A percentile compares a stretch with the other conserved stretches of the same genome.
Evolutionary conservation across 352 stramenopile species (phyloP).

Genomic region (Phytophthora idaei): DNA sequence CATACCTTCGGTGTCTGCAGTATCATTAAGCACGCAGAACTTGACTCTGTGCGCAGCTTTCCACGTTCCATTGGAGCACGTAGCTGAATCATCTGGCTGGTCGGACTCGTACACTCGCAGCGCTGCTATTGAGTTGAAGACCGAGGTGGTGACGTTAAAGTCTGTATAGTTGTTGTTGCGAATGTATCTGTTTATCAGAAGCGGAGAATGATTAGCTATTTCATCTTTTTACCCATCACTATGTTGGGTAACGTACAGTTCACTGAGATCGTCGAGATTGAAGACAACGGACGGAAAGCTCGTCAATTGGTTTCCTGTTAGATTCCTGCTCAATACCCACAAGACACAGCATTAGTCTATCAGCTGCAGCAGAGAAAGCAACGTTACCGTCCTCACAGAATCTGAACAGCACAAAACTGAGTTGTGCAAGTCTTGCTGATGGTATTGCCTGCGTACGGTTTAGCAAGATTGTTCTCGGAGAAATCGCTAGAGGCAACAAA

Average conservation of each 20-base stretch:
- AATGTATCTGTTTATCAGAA: conserved; percentile 34
- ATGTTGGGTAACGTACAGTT: conserved; percentile 23
- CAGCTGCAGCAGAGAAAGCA: neutral
- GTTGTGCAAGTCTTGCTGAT: conserved; percentile 32
- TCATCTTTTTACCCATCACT: neutral
- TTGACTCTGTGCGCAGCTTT: conserved; percentile 28
- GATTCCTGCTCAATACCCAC: conserved; percentile 22
- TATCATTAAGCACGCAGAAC: conserved; percentile 40
- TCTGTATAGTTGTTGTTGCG: conserved; percentile 41
- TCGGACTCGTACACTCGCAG: conserved; percentile 38
- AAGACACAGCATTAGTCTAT: neutral
- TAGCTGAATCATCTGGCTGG: conserved; percentile 16
- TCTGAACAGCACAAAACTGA: conserved; percentile 35
- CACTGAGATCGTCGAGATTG: conserved; percentile 33
- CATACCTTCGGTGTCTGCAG: conserved; percentile 13
- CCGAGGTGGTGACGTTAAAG: conserved; percentile 34
- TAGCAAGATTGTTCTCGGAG: conserved; percentile 41
- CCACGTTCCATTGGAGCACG: conserved; percentile 32
- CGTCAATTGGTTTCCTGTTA: conserved; percentile 40
- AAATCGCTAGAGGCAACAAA: conserved; percentile 35
- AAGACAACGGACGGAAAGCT: conserved; percentile 37
- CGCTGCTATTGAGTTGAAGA: conserved; percentile 17
- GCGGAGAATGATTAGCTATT: neutral
- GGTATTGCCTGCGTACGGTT: conserved; percentile 38
- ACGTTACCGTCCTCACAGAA: conserved; percentile 29